Evolutionary conservation across 352 stramenopile species (phyloP).

Genomic region (Phytophthora palmivora): DNA sequence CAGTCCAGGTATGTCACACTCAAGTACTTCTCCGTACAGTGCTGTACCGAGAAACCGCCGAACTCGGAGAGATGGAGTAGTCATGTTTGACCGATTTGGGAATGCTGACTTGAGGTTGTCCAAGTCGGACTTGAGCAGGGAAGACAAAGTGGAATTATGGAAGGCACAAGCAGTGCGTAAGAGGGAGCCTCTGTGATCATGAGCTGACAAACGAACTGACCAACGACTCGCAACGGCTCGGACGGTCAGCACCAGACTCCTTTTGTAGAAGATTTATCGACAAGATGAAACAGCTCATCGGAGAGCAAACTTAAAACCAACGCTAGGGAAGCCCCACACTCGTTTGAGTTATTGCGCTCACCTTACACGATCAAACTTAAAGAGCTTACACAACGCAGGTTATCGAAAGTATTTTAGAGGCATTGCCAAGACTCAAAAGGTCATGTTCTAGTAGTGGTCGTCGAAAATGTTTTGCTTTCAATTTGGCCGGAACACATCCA

Average conservation of each 20-base stretch:
- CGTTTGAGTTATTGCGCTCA: neutral
- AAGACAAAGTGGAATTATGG: neutral
- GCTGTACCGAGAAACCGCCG: neutral
- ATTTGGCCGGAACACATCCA: neutral
- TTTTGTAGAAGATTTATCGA: neutral
- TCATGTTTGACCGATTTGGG: neutral
- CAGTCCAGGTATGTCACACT: neutral
- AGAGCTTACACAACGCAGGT: neutral
- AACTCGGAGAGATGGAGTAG: neutral
- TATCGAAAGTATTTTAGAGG: neutral
- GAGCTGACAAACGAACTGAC: neutral
- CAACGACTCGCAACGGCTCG: neutral
- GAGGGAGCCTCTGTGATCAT: neutral
- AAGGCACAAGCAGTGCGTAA: neutral
- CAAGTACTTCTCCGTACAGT: neutral
- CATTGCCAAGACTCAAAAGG: no score
- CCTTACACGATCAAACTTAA: neutral
- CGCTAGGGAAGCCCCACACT: neutral
- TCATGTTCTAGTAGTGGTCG: neutral
- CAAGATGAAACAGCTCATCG: neutral
- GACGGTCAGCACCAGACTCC: neutral
- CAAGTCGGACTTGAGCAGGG: neutral
- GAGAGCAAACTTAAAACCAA: neutral
- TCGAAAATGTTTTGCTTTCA: neutral
- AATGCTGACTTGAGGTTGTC: neutral